Base-by-base conservation (phyloP, 2,329 filamentous ascomycete genomes). In the Penicillium crustosum region DNA sequence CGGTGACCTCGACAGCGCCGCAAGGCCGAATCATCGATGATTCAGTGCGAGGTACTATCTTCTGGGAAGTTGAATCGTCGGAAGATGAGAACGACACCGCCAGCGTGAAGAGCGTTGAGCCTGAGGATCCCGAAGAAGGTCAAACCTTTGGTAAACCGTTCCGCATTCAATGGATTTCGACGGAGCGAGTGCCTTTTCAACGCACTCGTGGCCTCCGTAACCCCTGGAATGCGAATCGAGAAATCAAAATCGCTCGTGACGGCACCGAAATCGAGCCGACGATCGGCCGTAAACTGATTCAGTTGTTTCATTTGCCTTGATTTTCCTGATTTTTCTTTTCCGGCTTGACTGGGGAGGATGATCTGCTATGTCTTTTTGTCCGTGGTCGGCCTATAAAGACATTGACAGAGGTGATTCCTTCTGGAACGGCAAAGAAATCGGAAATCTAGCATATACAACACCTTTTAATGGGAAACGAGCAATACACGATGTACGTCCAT, bases 191-290 rank as follows among this genome's bases (percentile, higher is more conserved):
- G 6, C 92, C 93, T 0, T 97, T 97, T 71, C 95, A 94, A 73
- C 86, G 90, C 43, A 96, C 93, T 0, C 81, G 92, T 62, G 93
- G 93, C 0, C 77, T 97, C 55, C 85, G 93, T 35, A 97, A 97
- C 71, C 89, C 91, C 0, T 96, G 92, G 91, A 97, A 97, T 73
- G 89, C 91, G 5, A 96, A 97, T 69, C 82, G 93, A 52, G 93
- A 97, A 71, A 90, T 97, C 61, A 97, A 97, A 76, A 96, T 97
- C 70, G 93, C 93, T 25, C 84, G 93, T 67, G 93, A 97, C 68
- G 93, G 93, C 2, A 97, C 93, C 0, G 93, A 97, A 73, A 79
- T 97, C 53, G 93, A 97, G 74, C 90, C 93, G 29, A 84, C 81
- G 31, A 84, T 96, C 43, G 93, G 93, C 6, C 85, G 86, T 66